A percentile compares a stretch with the other conserved stretches of the same genome.
These are phyloP conservation scores for Diaporthe capsici DNA, from an alignment of 2,329 filamentous ascomycete genomes.

Conservation along the genomic window DNA sequence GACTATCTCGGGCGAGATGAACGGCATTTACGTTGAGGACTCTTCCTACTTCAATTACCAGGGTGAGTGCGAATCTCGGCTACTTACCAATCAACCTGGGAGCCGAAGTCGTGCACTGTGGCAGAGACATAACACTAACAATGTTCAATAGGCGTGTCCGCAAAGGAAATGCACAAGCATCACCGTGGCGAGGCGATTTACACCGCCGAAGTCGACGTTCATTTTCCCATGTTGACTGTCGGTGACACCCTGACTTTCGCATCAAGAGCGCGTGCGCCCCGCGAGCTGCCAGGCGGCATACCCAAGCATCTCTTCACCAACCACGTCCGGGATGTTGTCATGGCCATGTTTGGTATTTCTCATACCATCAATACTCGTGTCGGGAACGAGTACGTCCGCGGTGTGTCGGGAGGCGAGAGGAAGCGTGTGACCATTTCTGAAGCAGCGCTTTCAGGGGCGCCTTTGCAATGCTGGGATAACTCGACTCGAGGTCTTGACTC, in stretches of 20 bases:
- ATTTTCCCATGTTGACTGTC: constrained; percentile 83
- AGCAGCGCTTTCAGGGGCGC: constrained; percentile 70
- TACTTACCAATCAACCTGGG: not conserved
- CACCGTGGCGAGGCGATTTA: constrained; percentile 91
- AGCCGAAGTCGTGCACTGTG: not conserved
- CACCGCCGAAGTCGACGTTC: constrained; percentile 86
- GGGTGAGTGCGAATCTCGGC: constrained; percentile 57
- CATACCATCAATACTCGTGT: constrained; percentile 81
- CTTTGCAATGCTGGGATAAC: constrained; percentile 79
- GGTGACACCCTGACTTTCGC: constrained; percentile 86
- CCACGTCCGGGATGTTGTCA: constrained; percentile 78
- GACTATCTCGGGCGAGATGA: constrained; percentile 85
- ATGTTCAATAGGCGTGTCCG: constrained; percentile 65
- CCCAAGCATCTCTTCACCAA: constrained; percentile 67
- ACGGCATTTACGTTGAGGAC: constrained; percentile 81
- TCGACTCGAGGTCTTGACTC: constrained; percentile 81
- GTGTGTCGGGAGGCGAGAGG: constrained; percentile 81
- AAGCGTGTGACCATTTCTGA: constrained; percentile 77
- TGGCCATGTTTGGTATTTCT: constrained; percentile 82
- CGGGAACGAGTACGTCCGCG: constrained; percentile 81
- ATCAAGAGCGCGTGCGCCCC: constrained; percentile 77
- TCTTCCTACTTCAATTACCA: constrained; percentile 86
- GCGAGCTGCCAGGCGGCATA: constrained; percentile 71
- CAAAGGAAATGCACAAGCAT: constrained; percentile 81
- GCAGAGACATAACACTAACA: not conserved